Evolutionary conservation across 2,329 filamentous ascomycete genomes (phyloP).

Genomic region (Metarhizium rileyi): DNA sequence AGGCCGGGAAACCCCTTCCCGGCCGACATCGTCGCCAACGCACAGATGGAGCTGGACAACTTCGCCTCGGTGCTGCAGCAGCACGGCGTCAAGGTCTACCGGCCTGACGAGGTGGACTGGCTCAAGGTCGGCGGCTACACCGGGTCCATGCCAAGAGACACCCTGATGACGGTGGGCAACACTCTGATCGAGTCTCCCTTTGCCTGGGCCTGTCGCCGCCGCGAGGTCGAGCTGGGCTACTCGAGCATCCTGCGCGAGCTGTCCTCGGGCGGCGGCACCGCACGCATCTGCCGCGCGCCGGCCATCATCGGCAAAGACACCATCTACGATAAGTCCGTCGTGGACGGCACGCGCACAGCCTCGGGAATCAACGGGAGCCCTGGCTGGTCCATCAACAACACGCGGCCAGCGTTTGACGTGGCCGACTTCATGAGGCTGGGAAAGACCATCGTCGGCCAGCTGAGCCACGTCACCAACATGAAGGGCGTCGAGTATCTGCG

Average conservation of each 20-base stretch:
- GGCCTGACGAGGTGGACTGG: conserved; percentile 15
- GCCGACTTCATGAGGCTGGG: conserved; percentile 26
- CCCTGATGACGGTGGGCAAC: conserved; percentile 21
- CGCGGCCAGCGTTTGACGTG: conserved; percentile 22
- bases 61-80: conserved; percentile 14
- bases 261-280: neutral
- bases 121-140: conserved; percentile 20
- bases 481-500: conserved; percentile 21
- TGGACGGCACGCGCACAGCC: neutral
- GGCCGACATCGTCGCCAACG: conserved; percentile 13
- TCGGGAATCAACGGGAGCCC: neutral
- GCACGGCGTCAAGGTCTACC: conserved; percentile 16
- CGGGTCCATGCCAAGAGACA: conserved; percentile 23
- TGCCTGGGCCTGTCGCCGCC: conserved; percentile 17
- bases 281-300: conserved; percentile 9
- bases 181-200: conserved; percentile 22
- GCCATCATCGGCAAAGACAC: conserved; percentile 11
- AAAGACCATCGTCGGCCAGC: conserved; percentile 19
- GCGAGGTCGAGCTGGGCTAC: conserved; percentile 15
- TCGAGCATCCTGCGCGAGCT: conserved; percentile 5
- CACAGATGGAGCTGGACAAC: conserved; percentile 15
- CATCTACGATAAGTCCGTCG: conserved; percentile 10
- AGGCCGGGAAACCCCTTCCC: conserved; percentile 13
- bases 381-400: conserved; percentile 22
- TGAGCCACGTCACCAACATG: conserved; percentile 23